Evolutionary conservation across 2,329 filamentous ascomycete genomes (phyloP).

Genomic region (Grosmannia penicillata): DNA sequence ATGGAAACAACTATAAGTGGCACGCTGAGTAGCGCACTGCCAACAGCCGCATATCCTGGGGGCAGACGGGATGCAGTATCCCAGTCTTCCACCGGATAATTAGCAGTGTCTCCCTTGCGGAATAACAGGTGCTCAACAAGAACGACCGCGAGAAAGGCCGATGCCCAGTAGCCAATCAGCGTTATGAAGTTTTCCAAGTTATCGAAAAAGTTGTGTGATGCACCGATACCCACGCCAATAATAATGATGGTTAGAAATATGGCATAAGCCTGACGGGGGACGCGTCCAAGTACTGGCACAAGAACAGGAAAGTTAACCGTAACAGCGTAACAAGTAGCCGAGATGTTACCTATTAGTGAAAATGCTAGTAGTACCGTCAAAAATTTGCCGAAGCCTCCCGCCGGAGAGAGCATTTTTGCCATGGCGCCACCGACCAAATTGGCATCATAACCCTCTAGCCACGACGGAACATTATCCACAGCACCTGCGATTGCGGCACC

Average conservation of each 20-base stretch:
- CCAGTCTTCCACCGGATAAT: slow-evolving; percentile 14
- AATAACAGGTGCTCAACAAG: slow-evolving; percentile 17
- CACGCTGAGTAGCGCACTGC: slow-evolving; percentile 10
- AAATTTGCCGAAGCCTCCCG: slow-evolving; percentile 47
- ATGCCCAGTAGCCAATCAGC: slow-evolving; percentile 30
- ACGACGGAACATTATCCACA: slow-evolving; percentile 34
- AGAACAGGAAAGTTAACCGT: slow-evolving; percentile 44
- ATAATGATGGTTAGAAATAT: slow-evolving; percentile 23
- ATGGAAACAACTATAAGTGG: slow-evolving; percentile 24
- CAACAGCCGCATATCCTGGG: slow-evolving; percentile 14
- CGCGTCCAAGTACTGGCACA: slow-evolving; percentile 19
- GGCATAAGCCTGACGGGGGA: slow-evolving; percentile 26
- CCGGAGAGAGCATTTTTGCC: slow-evolving; percentile 41
- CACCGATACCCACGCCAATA: slow-evolving; percentile 24
- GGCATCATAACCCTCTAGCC: slow-evolving; percentile 34
- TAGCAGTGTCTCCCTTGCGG: slow-evolving; percentile 9
- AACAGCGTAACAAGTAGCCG: slow-evolving; percentile 45
- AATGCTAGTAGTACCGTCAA: slow-evolving; percentile 43
- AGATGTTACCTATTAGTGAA: slow-evolving; percentile 42
- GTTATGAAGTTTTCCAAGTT: slow-evolving; percentile 29
- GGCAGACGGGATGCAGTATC: slow-evolving; percentile 13
- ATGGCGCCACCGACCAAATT: slow-evolving; percentile 43
- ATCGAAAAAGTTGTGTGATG: slow-evolving; percentile 23
- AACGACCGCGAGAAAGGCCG: slow-evolving; percentile 25
- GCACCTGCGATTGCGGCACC: slow-evolving; percentile 51